phyloP scores from a whole-genome alignment of 106 monocot species.

The Vanilla planifolia region DNA sequence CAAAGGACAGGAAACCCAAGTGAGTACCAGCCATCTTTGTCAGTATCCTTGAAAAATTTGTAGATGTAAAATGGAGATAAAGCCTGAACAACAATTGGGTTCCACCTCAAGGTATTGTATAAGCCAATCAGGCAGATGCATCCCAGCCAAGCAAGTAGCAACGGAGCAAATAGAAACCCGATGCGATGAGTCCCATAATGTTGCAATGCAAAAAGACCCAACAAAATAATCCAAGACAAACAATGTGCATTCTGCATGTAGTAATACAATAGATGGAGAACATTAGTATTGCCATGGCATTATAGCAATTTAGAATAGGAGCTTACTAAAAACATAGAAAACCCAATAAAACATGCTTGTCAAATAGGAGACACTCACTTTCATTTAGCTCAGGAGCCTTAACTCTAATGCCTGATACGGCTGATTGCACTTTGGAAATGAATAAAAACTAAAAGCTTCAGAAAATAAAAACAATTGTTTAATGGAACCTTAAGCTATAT shows the following conservation, averaged over 20 bases:
- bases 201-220: constrained; percentile 67
- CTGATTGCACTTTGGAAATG: constrained; percentile 53
- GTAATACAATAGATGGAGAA: too few species aligned
- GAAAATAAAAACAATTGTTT: too few species aligned
- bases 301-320: too few species aligned
- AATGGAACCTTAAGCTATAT: too few species aligned
- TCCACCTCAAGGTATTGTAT: constrained; percentile 76
- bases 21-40: constrained; percentile 72
- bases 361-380: constrained; percentile 42
- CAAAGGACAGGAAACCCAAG: constrained; percentile 76
- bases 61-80: constrained; percentile 67
- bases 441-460: too few species aligned
- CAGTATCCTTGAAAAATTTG: constrained; percentile 50
- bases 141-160: constrained; percentile 60
- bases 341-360: too few species aligned
- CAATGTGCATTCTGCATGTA: constrained; percentile 48
- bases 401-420: constrained; percentile 66
- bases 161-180: constrained; percentile 72
- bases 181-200: constrained; percentile 67
- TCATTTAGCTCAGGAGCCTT: constrained; percentile 63
- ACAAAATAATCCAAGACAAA: constrained; percentile 50
- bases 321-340: too few species aligned
- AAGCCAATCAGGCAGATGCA: constrained; percentile 56
- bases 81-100: constrained; percentile 45
- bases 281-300: too few species aligned